Base-by-base conservation (phyloP, 2,329 filamentous ascomycete species). In the Tolypocladium album region DNA sequence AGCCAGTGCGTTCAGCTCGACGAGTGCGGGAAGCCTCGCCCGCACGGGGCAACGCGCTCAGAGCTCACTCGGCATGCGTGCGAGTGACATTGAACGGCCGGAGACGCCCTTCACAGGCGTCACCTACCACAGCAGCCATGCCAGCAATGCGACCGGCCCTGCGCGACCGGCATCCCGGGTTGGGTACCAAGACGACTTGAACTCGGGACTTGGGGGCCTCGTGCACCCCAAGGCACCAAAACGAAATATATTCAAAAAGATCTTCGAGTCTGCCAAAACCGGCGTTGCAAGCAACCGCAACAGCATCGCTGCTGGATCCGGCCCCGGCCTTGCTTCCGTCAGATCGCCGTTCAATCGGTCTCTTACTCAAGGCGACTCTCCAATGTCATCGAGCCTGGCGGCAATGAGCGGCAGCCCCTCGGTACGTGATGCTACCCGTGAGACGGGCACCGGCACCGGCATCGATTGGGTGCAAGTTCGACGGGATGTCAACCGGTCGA, bases 401-500 rank as follows among this genome's bases (percentile, higher is more conserved):
- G 71, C 72, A 9, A 70, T 74, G 63, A 74, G 74, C 50, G 73
- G 66, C 53, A 64, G 69, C 13, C 70, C 70, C 34, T 66, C 72
- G 60, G 74, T 69, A 59, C 77, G 78, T 55, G 83, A 85, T 63
- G 75, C 81, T 5, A 82, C 85, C 17, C 82, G 83, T 60, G 91
- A 95, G 22, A 88, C 88, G 82, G 90, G 88, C 2, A 73, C 88
- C 8, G 82, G 78, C 43, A 66, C 76, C 24, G 77, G 76, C 13
- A 82, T 89, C 17, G 93, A 97, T 71, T 99, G 94, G 92, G 92
- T 99, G n/a, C 92, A 97, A 71, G 92, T 97, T 27, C 88, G 94
- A 42, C 86, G 94, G 55, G 95, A 99, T 73, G 88, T 99, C 55
- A 97, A 99, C 72, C 85, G 94, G 42, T 96, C 93, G 4, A 97